Conservation (phyloP, 768 basidiomycete genomes). For the Lentinula lateritia region DNA sequence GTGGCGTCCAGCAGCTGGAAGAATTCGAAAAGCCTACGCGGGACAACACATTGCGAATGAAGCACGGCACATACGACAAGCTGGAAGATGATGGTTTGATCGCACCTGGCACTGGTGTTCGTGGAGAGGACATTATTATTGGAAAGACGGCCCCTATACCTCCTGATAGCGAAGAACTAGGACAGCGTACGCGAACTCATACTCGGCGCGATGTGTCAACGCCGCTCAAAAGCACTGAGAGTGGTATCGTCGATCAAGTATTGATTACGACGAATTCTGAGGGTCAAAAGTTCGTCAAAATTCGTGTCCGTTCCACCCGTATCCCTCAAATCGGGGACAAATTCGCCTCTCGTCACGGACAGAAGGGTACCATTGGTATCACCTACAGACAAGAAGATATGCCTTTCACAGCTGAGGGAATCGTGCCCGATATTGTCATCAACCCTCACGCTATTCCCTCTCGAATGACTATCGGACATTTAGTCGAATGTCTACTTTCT, state of each 20-base stretch:
- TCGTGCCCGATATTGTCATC: slow-evolving; percentile 95
- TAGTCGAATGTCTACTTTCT: slow-evolving; percentile 95
- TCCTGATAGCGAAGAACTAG: slow-evolving; percentile 94
- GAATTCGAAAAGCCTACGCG: slow-evolving; percentile 96
- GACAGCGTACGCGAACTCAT: slow-evolving; percentile 90
- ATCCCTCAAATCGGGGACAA: slow-evolving; percentile 99
- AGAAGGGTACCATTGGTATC: slow-evolving; percentile 99
- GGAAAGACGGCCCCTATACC: slow-evolving; percentile 98
- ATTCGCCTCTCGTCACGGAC: slow-evolving; percentile 98
- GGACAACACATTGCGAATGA: slow-evolving; percentile 92
- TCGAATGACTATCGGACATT: slow-evolving; percentile 99
- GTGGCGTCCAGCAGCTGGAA: slow-evolving; percentile 85
- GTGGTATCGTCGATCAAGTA: slow-evolving; percentile 96
- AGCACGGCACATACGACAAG: slow-evolving; percentile 98
- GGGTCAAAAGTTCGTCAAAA: slow-evolving; percentile 97
- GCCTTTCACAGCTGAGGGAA: slow-evolving; percentile 97
- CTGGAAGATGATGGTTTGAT: slow-evolving; percentile 95
- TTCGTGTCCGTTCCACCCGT: slow-evolving; percentile 92
- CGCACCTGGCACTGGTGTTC: slow-evolving; percentile 90
- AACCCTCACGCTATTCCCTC: slow-evolving; percentile 99
- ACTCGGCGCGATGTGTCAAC: slow-evolving; percentile 95
- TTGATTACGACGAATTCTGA: slow-evolving; percentile 94
- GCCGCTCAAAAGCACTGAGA: slow-evolving; percentile 96
- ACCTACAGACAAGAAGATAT: slow-evolving; percentile 99
- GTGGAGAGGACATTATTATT: slow-evolving; percentile 98